Evolutionary conservation across 1,284 basidiomycete genomes (phyloP), one percentile per base, ranked within the genome.

Genomic region (Filobasidium uniguttulatum): DNA sequence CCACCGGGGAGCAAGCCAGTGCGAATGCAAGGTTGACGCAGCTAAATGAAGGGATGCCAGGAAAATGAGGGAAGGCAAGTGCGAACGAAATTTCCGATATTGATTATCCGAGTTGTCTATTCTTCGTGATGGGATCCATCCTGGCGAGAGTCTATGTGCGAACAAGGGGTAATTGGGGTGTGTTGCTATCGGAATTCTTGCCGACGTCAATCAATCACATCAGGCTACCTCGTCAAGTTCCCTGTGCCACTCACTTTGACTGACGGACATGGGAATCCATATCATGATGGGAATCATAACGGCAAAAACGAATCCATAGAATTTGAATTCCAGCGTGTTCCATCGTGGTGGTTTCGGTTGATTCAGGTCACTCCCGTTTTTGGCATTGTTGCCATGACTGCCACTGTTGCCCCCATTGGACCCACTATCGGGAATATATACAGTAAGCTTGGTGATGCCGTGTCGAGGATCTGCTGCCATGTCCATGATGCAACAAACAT

Each of bases 101-200:
- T 91, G 88, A 0, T 73, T 70, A 60, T 91, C 87, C 55, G 83
- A 87, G 62, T 82, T 85, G 63, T 93, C 88, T 3, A 74, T 67
- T 49, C 62, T 57, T 22, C 72, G 63, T 1, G 70, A 69, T 15
- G 68, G 66, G 23, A 76, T 59, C 75, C 75, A 77, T 3, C 75
- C 75, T 1, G 59, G 56, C 2, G 78, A 79, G 1, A 97, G 70
- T 51, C 75, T 73, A 15, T 71, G 62, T 1, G 73, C 65, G 66
- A 80, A 94, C 20, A 72, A 63, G 3, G 60, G 63, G 60, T 82
- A 91, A 62, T 94, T 93, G 1, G 77, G 77, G 68, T 89, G 80
- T 26, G 33, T 38, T 44, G 46, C 49, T 40, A 43, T 44, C 25
- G n/a, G n/a, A n/a, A n/a, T n/a, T n/a, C n/a, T n/a, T n/a, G n/a